Conservation (phyloP, 805 yeast species). For the Huiozyma sinensis region DNA sequence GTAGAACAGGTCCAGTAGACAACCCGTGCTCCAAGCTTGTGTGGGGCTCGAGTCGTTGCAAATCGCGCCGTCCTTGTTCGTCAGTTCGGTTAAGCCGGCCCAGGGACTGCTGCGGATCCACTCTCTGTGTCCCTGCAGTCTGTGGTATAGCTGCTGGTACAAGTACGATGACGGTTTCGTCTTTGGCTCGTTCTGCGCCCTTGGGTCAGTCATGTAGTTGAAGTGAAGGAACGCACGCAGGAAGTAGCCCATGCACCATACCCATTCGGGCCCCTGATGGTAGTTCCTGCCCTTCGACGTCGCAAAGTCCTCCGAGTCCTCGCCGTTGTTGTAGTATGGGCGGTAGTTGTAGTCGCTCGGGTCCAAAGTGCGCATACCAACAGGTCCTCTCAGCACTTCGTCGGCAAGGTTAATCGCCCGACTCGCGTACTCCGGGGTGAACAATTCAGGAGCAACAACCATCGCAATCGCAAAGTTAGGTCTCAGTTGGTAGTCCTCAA, state of each 20-base stretch:
- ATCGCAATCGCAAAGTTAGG: slow-evolving; percentile 90
- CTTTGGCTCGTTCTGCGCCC: slow-evolving; percentile 24
- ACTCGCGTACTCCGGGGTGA: slow-evolving; percentile 49
- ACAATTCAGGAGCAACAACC: slow-evolving; percentile 91
- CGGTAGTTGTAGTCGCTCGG: slow-evolving; percentile 87
- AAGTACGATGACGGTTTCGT: slow-evolving; percentile 39
- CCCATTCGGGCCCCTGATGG: slow-evolving; percentile 99
- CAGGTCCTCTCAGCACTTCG: slow-evolving; percentile 65
- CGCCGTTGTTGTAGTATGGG: slow-evolving; percentile 76
- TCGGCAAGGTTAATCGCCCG: slow-evolving; percentile 68
- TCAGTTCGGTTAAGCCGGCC: slow-evolving; percentile 90
- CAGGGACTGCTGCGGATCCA: slow-evolving; percentile 74
- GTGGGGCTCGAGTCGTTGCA: slow-evolving; percentile 89
- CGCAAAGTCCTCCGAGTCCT: slow-evolving; percentile 77
- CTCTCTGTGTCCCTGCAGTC: slow-evolving; percentile 52
- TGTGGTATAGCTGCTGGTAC: slow-evolving; percentile 46
- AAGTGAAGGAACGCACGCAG: slow-evolving; percentile 62
- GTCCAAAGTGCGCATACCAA: slow-evolving; percentile 86
- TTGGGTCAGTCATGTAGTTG: slow-evolving; percentile 33
- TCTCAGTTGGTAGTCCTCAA: slow-evolving; percentile 87
- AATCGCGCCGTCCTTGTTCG: slow-evolving; percentile 74
- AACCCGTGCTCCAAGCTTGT: slow-evolving; percentile 93
- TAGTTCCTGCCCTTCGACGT: slow-evolving; percentile 93
- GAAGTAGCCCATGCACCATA: slow-evolving; percentile 84
- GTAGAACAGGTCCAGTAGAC: slow-evolving; percentile 67